Evolutionary conservation across 2,329 filamentous ascomycete species (phyloP), one percentile per base, ranked within the genome.

Genomic region (Cladophialophora yegresii): DNA sequence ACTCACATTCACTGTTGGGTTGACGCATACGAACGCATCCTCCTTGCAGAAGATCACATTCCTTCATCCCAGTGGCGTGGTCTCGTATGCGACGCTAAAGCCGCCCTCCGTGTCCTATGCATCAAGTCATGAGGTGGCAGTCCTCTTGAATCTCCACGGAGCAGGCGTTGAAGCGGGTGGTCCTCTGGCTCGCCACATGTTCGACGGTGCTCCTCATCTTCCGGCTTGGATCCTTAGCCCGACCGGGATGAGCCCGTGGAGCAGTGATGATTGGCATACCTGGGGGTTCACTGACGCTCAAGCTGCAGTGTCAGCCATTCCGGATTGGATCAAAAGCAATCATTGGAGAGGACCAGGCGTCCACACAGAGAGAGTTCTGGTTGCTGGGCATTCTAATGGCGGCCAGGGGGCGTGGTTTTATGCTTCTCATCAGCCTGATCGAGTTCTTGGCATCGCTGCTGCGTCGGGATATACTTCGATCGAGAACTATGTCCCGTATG

Each of bases 251-350:
- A 86, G 83, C 20, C 74, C 82, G 5, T 87, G 85, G 85, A 84
- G 82, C 68, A 81, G 82, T 26, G 84, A 87, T 72, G 85, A 87
- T 69, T 87, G 85, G 85, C 85, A 86, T 71, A 80, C 76, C 4
- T 87, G 84, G 83, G 84, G 84, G 0, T 81, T 82, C 67, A 76
- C 80, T 22, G 85, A 87, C 72, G 77, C 84, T 30, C 78, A 85
- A 73, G 82, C 82, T 67, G 83, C 83, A 3, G 72, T 85, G 5
- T 70, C 71, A 4, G 78, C 80, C 36, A 80, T 86, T 49, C 74
- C 78, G 16, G 63, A 73, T 22, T 87, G 84, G 84, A 82, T 83
- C n/a, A 61, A 76, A 22, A 67, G 73, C 9, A 74, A 78, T 32
- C 71, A 69, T 2, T 87, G 85, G 85, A 67, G 72, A 54, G 82